Conservation (phyloP, 2,329 filamentous ascomycete genomes). For the Plenodomus lindquistii region DNA sequence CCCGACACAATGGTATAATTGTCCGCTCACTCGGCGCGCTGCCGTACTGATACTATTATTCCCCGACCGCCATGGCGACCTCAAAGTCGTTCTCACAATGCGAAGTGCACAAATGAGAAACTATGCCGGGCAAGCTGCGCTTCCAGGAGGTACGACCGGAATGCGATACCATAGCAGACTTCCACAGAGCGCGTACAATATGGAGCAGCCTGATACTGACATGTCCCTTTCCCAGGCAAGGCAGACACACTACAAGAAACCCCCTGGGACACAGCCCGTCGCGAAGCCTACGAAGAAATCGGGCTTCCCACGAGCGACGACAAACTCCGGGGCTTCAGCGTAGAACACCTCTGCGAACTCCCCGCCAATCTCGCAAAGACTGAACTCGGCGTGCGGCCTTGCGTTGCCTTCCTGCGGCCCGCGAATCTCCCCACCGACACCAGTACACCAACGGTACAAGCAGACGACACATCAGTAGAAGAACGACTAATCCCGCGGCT, state of each 20-base stretch:
- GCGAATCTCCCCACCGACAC: conserved; percentile 30
- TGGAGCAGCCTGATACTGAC: conserved; percentile 4
- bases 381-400: conserved; percentile 55
- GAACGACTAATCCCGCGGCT: conserved; percentile 76
- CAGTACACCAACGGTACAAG: conserved; percentile 7
- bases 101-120: conserved; percentile 62
- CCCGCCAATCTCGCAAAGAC: conserved; percentile 61
- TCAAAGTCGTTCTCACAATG: conserved; percentile 69
- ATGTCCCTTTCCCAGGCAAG: conserved; percentile 48
- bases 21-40: conserved; percentile 69
- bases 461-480: conserved; percentile 47
- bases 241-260: conserved; percentile 60
- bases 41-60: conserved; percentile 89
- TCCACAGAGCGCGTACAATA: too few relatives aligned
- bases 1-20: conserved; percentile 59
- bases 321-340: conserved; percentile 72
- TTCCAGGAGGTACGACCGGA: conserved; percentile 70
- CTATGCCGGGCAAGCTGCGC: conserved; percentile 76
- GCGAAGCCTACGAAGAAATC: conserved; percentile 93
- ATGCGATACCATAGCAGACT: too few relatives aligned
- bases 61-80: conserved; percentile 77
- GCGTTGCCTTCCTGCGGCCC: conserved; percentile 62
- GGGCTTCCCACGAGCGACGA: conserved; percentile 75
- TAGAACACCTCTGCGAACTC: conserved; percentile 86
- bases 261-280: conserved; percentile 77